Conservation (phyloP, 352 stramenopile species). For the Phytophthora nicotianae region DNA sequence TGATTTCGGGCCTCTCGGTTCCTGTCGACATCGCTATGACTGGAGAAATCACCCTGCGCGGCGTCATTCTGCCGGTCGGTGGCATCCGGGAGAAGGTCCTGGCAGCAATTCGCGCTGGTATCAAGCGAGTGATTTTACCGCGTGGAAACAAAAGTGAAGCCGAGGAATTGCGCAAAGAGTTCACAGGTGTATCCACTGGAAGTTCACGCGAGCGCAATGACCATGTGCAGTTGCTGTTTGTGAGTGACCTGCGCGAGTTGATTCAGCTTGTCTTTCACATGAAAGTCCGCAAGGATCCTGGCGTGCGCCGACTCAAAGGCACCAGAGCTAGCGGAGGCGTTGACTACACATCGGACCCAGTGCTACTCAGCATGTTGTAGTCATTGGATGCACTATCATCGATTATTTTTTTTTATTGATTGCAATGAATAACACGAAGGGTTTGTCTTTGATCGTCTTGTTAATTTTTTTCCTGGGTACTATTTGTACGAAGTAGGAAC, state of each 20-base stretch:
- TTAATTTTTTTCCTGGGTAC: constrained; percentile 8
- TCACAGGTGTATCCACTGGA: constrained; percentile 34
- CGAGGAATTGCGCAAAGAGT: constrained; percentile 71
- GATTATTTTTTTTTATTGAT: constrained; percentile 28
- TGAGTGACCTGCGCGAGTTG: constrained; percentile 70
- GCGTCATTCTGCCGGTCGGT: constrained; percentile 90
- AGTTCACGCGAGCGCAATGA: constrained; percentile 25
- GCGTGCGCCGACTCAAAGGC: constrained; percentile 17
- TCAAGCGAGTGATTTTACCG: constrained; percentile 82
- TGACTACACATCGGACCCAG: constrained; percentile 33
- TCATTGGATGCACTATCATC: constrained; percentile 8
- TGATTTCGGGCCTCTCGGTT: constrained; percentile 66
- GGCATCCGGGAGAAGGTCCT: constrained; percentile 92
- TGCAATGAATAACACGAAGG: constrained; percentile 25
- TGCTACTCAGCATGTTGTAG: constrained; percentile 61
- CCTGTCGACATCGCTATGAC: constrained; percentile 89
- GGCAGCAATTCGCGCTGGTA: constrained; percentile 83
- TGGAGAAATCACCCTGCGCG: constrained; percentile 87
- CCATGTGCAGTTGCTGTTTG: constrained; percentile 63
- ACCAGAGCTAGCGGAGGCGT: constrained; percentile 11
- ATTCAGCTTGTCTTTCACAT: constrained; percentile 74
- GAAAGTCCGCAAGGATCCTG: constrained; percentile 50
- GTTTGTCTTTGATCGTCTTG: constrained; percentile 17
- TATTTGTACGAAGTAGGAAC: constrained; percentile 12
- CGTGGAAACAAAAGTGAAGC: constrained; percentile 77